A percentile compares a stretch with the other conserved stretches of the same genome.
Conservation (phyloP, 1,139 yeast species). For the Candida sojae region DNA sequence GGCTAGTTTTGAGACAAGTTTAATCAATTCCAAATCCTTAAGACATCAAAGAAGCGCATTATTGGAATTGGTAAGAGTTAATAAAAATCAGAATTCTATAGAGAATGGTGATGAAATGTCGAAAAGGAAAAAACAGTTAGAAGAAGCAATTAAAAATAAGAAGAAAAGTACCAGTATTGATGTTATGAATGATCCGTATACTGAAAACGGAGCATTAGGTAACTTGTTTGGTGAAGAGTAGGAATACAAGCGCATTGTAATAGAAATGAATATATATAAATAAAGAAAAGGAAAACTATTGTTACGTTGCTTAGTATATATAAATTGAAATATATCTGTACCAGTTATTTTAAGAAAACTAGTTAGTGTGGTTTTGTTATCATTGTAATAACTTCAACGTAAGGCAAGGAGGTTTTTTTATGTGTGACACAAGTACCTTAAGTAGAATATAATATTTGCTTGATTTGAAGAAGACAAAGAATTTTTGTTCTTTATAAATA, state of each 20-base stretch:
- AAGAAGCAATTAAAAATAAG: constrained; percentile 41
- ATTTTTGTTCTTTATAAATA: no score
- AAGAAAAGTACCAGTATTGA: constrained; percentile 46
- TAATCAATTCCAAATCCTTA: constrained; percentile 62
- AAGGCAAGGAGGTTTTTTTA: no score
- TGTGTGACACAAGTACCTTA: no score
- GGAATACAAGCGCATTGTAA: not conserved
- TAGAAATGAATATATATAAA: no score
- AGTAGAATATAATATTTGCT: no score
- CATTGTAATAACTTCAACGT: no score
- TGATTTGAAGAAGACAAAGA: no score
- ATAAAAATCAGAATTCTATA: constrained; percentile 31
- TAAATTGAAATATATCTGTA: no score
- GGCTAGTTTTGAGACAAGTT: constrained; percentile 57
- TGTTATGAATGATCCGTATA: constrained; percentile 66
- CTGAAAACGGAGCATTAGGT: constrained; percentile 61
- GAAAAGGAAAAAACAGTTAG: constrained; percentile 53
- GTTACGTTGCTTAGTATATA: no score
- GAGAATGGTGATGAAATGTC: constrained; percentile 39
- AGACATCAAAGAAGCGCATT: constrained; percentile 76
- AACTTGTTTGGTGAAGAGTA: constrained; percentile 14
- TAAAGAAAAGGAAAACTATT: no score
- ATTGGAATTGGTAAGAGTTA: constrained; percentile 59
- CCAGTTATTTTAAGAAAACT: no score
- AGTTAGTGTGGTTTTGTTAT: no score